phyloP scores from a whole-genome alignment of 208 protist species.

The Porcisia deanei region DNA sequence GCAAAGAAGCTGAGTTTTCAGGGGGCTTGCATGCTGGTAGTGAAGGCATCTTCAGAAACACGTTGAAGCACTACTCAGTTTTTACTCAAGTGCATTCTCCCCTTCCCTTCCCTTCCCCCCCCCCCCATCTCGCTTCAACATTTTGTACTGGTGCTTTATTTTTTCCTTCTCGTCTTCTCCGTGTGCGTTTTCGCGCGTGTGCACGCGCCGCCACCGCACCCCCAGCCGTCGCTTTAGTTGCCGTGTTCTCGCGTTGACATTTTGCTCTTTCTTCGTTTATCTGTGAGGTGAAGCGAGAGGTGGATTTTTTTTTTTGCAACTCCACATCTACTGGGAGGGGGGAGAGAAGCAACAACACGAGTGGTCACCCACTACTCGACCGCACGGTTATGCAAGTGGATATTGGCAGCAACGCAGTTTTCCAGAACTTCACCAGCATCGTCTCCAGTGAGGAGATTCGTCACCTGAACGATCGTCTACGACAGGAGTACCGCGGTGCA shows the following conservation, averaged over 20 bases:
- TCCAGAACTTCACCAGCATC: slow-evolving; percentile 37
- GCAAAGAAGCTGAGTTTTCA: not conserved
- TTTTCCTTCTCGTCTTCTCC: too few species aligned
- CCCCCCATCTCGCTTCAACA: too few species aligned
- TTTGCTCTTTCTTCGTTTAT: not conserved
- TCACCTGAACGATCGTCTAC: slow-evolving; percentile 28
- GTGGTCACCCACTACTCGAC: not conserved
- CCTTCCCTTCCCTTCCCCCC: too few species aligned
- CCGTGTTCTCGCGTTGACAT: not conserved
- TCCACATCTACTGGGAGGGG: not conserved
- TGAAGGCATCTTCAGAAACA: too few species aligned
- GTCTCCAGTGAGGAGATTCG: slow-evolving; percentile 31
- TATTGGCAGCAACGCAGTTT: slow-evolving; percentile 54
- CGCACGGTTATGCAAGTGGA: slow-evolving; percentile 48
- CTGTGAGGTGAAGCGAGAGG: not conserved
- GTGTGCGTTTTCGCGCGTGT: not conserved
- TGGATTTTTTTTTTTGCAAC: not conserved
- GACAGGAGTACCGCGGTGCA: slow-evolving; percentile 14
- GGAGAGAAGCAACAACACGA: not conserved
- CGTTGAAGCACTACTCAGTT: too few species aligned
- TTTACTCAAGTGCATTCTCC: too few species aligned
- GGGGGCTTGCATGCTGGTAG: not conserved
- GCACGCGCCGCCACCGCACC: not conserved
- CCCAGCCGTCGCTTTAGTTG: not conserved
- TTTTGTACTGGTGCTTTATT: too few species aligned